Evolutionary conservation across 2,329 filamentous ascomycete genomes (phyloP).

Genomic region (Aureobasidium sp.): DNA sequence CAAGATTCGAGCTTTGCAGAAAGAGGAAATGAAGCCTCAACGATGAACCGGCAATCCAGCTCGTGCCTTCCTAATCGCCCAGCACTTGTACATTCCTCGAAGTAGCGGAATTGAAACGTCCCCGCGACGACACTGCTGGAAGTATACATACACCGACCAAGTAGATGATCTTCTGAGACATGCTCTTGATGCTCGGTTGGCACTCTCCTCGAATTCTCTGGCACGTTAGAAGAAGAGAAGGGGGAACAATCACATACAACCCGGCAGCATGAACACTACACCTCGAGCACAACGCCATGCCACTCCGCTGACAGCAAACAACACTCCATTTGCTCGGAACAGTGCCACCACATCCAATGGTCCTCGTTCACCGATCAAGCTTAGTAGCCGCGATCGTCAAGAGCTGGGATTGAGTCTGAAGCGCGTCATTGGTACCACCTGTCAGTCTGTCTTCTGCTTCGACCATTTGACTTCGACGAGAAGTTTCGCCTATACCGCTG

Average conservation of each 20-base stretch:
- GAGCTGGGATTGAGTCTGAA: slow-evolving; percentile 21
- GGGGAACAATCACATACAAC: neutral
- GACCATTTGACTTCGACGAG: slow-evolving; percentile 76
- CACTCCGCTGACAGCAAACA: slow-evolving; percentile 4
- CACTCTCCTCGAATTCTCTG: slow-evolving; percentile 26
- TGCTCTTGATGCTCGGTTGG: slow-evolving; percentile 22
- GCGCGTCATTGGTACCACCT: slow-evolving; percentile 92
- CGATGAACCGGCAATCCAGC: neutral
- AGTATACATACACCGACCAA: too few relatives aligned
- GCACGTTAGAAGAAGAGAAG: slow-evolving; percentile 10
- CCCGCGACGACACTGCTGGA: slow-evolving; percentile 2
- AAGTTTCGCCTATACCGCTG: slow-evolving; percentile 90
- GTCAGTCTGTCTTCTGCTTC: slow-evolving; percentile 85
- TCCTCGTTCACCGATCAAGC: slow-evolving; percentile 20
- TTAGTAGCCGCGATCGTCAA: slow-evolving; percentile 3
- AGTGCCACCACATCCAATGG: neutral
- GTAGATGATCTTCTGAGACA: slow-evolving; percentile 18
- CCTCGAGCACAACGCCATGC: slow-evolving; percentile 15
- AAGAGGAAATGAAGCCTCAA: neutral
- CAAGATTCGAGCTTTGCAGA: neutral
- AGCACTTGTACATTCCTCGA: slow-evolving; percentile 7
- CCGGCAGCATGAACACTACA: slow-evolving; percentile 7
- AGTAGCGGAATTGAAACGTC: slow-evolving; percentile 2
- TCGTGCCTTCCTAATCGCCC: neutral
- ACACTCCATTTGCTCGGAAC: neutral